A percentile compares a stretch with the other conserved stretches of the same genome.
These are phyloP conservation scores for Lactifluus pinguis DNA, from an alignment of 768 basidiomycete species.

Conservation along the genomic window DNA sequence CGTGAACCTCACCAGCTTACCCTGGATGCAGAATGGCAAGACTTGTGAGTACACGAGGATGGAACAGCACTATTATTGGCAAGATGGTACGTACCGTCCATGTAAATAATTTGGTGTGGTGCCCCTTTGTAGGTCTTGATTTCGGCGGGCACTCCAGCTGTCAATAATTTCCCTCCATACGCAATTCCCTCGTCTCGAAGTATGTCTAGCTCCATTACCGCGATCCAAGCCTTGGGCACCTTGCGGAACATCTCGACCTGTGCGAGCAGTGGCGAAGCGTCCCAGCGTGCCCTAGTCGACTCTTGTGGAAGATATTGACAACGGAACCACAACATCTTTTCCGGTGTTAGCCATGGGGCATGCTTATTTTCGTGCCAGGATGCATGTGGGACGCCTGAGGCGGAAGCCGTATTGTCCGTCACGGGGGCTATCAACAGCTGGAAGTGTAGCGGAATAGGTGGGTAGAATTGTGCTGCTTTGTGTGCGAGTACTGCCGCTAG, in stretches of 20 bases:
- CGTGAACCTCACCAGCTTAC: conserved; percentile 19
- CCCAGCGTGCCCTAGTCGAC: conserved; percentile 54
- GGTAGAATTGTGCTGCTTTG: conserved; percentile 43
- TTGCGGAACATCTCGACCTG: conserved; percentile 43
- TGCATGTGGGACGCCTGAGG: conserved; percentile 28
- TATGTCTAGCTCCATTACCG: conserved; percentile 56
- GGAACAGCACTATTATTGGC: not conserved
- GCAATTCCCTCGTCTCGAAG: conserved; percentile 55
- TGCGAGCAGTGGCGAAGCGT: conserved; percentile 63
- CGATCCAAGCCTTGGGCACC: conserved; percentile 53
- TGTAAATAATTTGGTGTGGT: conserved; percentile 66
- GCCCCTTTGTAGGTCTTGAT: conserved; percentile 50
- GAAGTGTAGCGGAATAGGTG: conserved; percentile 47
- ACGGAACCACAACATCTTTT: conserved; percentile 68
- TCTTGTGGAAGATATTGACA: conserved; percentile 57
- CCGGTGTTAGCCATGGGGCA: conserved; percentile 51
- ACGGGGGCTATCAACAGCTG: conserved; percentile 67
- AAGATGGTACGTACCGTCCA: conserved; percentile 47
- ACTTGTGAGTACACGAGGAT: not conserved
- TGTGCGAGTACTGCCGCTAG: conserved; percentile 57
- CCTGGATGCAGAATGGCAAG: conserved; percentile 7
- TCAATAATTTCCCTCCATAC: conserved; percentile 49
- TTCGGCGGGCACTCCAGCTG: conserved; percentile 45
- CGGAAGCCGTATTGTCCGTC: conserved; percentile 56
- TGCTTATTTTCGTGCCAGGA: conserved; percentile 51